Evolutionary conservation across 306 rosid genomes (phyloP).

Genomic region (Prinsepia uniflora): DNA sequence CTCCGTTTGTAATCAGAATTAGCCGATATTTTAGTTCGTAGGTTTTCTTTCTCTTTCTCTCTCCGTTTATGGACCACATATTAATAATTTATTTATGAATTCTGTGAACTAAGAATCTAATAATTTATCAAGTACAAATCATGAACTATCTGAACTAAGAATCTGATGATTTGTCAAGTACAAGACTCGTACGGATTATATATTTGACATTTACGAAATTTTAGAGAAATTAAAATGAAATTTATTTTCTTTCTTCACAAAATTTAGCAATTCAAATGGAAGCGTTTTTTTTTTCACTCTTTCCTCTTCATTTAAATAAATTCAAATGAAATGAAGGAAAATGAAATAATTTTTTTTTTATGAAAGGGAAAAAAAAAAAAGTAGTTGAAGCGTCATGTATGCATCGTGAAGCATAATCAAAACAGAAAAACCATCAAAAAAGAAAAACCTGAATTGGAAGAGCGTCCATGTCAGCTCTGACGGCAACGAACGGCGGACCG

Average conservation of each 20-base stretch:
- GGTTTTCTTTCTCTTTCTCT: too few relatives aligned
- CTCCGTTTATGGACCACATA: rapidly evolving
- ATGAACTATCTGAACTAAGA: neutral
- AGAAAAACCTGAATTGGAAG: constrained; percentile 84
- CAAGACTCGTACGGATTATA: neutral
- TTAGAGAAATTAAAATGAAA: neutral
- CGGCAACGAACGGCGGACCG: constrained; percentile 79
- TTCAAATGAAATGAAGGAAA: neutral
- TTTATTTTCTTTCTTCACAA: neutral
- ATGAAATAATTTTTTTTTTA: neutral
- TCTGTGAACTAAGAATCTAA: neutral
- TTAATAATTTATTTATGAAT: rapidly evolving
- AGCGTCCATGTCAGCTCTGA: constrained; percentile 99
- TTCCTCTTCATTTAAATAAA: neutral
- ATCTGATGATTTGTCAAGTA: too few relatives aligned
- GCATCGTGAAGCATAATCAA: neutral
- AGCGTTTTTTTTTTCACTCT: neutral
- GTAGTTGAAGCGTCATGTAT: neutral
- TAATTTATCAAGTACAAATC: neutral
- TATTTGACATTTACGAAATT: neutral
- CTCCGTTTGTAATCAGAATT: too few relatives aligned
- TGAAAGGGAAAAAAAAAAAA: neutral
- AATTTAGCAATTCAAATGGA: neutral
- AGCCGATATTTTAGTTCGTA: too few relatives aligned
- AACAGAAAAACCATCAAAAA: too few relatives aligned